Evolutionary conservation across 2,329 filamentous ascomycete genomes (phyloP).

Genomic region (Allantophomopsis cytisporea): DNA sequence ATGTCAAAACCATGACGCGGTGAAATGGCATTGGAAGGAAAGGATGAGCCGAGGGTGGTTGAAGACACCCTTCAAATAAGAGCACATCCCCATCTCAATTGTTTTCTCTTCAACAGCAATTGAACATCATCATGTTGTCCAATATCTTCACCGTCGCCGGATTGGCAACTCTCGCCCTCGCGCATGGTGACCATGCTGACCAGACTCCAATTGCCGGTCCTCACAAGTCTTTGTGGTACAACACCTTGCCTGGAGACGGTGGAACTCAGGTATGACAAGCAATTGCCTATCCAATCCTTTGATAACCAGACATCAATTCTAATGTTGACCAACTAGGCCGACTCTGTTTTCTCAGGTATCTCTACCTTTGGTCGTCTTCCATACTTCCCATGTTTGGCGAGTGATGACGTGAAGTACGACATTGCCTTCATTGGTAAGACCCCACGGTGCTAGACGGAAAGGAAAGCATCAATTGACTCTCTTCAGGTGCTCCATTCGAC

Average conservation of each 20-base stretch:
- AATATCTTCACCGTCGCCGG: conserved; percentile 10
- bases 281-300: neutral
- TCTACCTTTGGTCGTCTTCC: conserved; percentile 71
- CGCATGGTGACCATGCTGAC: conserved; percentile 80
- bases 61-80: too few relatives aligned
- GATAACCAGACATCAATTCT: conserved; percentile 7
- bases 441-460: neutral
- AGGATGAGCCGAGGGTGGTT: too few relatives aligned
- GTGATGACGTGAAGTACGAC: conserved; percentile 58
- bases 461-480: neutral
- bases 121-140: conserved; percentile 11
- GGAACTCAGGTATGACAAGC: conserved; percentile 54
- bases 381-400: conserved; percentile 65
- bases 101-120: neutral
- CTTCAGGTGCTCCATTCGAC: conserved; percentile 66
- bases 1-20: too few relatives aligned
- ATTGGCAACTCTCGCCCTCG: conserved; percentile 52
- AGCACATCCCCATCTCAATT: neutral
- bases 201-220: conserved; percentile 37
- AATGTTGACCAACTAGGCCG: conserved; percentile 38
- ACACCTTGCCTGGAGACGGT: conserved; percentile 67
- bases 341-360: conserved; percentile 81
- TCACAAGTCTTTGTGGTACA: conserved; percentile 69
- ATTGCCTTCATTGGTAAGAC: conserved; percentile 68
- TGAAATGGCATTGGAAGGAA: too few relatives aligned